Evolutionary conservation across 2,329 filamentous ascomycete species (phyloP).

Genomic region (Pseudogymnoascus sp.): DNA sequence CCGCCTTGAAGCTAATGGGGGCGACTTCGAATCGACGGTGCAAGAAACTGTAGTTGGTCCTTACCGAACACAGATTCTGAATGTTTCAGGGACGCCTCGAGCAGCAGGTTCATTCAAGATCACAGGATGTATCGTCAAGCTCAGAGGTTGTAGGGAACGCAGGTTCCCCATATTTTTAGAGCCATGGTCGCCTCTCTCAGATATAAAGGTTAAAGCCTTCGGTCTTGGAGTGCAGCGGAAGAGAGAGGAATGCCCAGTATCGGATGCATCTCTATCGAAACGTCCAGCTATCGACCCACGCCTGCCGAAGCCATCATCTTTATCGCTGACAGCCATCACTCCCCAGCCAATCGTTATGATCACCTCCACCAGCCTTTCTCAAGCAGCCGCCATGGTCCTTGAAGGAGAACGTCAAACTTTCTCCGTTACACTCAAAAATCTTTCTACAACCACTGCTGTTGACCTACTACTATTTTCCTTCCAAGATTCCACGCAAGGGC

Average conservation of each 20-base stretch:
- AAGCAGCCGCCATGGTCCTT: conserved; percentile 83
- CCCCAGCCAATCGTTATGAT: conserved; percentile 71
- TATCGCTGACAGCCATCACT: conserved; percentile 68
- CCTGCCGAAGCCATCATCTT: conserved; percentile 39
- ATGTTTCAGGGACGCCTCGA: conserved; percentile 60
- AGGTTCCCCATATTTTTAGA: conserved; percentile 76
- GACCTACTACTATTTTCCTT: conserved; percentile 85
- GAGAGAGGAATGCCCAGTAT: conserved; percentile 24
- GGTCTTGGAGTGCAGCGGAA: conserved; percentile 46
- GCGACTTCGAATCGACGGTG: conserved; percentile 58
- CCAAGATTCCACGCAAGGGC: conserved; percentile 75
- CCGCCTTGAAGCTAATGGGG: conserved; percentile 63
- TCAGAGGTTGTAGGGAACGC: conserved; percentile 73
- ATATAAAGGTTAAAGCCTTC: conserved; percentile 68
- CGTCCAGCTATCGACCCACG: conserved; percentile 33
- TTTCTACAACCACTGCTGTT: conserved; percentile 60
- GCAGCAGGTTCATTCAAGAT: conserved; percentile 62
- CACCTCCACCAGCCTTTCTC: conserved; percentile 67
- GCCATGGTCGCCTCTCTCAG: conserved; percentile 63
- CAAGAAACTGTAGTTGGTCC: conserved; percentile 66
- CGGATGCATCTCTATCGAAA: conserved; percentile 26
- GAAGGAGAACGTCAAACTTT: conserved; percentile 80
- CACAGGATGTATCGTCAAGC: conserved; percentile 69
- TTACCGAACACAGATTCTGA: conserved; percentile 72
- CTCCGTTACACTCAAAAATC: conserved; percentile 71